Percentiles rank a stretch among this genome's conserved stretches.
These are phyloP conservation scores for grape (Vitis vinifera) DNA, from an alignment of 164 flowering plant genomes.

Conservation along the genomic window ASM3070453v1 NC_081805.1:23765001-23765500, in stretches of 20 bases:
- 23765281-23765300: conserved; percentile 47
- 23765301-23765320: conserved; percentile 50
- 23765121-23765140: too few relatives aligned
- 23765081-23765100: too few relatives aligned
- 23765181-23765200: conserved; percentile 88
- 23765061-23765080: too few relatives aligned
- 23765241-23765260: conserved; percentile 49
- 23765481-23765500: conserved; percentile 38
- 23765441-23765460: conserved; percentile 24
- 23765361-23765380: conserved; percentile 47
- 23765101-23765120: too few relatives aligned
- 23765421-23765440: conserved; percentile 20
- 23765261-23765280: conserved; percentile 58
- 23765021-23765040: too few relatives aligned
- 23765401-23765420: conserved; percentile 28
- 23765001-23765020: too few relatives aligned
- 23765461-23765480: conserved; percentile 34
- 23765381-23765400: conserved; percentile 43
- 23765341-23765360: conserved; percentile 30
- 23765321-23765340: conserved; percentile 44
- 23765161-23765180: conserved; percentile 58
- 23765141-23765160: too few relatives aligned
- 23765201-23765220: conserved; percentile 94
- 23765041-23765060: too few relatives aligned
- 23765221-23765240: conserved; percentile 78